Conservation (phyloP, 2,329 filamentous ascomycete genomes). For the Ascocoryne sarcoides region DNA sequence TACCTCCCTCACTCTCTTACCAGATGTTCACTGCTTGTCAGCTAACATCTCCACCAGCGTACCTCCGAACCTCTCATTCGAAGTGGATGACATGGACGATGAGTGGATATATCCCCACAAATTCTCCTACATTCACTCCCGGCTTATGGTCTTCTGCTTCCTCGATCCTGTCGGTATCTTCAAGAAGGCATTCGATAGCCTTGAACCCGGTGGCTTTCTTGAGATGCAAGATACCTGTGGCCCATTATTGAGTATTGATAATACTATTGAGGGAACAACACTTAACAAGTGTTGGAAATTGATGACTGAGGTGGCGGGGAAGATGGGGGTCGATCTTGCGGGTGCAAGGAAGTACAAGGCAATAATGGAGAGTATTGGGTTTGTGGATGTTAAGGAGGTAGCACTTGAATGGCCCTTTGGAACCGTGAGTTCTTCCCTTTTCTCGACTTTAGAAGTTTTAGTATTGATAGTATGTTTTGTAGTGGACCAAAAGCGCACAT, state of each 20-base stretch:
- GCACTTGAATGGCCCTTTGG: constrained; percentile 35
- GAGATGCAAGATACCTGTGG: constrained; percentile 26
- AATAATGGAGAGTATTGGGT: constrained; percentile 24
- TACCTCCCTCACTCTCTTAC: background rate
- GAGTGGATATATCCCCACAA: constrained; percentile 33
- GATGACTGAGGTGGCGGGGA: constrained; percentile 1
- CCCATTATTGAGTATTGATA: constrained; percentile 2
- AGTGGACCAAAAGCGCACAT: constrained; percentile 31
- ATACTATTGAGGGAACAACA: background rate
- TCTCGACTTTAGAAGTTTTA: too few species aligned
- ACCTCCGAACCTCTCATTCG: constrained; percentile 64
- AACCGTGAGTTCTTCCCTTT: too few species aligned
- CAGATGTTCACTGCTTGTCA: background rate
- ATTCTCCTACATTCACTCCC: constrained; percentile 51
- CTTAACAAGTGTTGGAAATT: constrained; percentile 3
- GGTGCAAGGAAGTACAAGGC: constrained; percentile 7
- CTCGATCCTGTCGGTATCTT: constrained; percentile 39
- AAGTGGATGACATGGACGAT: constrained; percentile 36
- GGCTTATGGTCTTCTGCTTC: constrained; percentile 45
- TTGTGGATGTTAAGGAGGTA: constrained; percentile 30
- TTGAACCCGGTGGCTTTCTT: constrained; percentile 22
- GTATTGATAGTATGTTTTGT: too few species aligned
- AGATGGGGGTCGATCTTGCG: constrained; percentile 11
- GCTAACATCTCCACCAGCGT: constrained; percentile 34
- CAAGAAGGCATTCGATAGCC: constrained; percentile 9